Evolutionary conservation across 1,284 basidiomycete genomes (phyloP).

Genomic region (Trichosporon sp.): DNA sequence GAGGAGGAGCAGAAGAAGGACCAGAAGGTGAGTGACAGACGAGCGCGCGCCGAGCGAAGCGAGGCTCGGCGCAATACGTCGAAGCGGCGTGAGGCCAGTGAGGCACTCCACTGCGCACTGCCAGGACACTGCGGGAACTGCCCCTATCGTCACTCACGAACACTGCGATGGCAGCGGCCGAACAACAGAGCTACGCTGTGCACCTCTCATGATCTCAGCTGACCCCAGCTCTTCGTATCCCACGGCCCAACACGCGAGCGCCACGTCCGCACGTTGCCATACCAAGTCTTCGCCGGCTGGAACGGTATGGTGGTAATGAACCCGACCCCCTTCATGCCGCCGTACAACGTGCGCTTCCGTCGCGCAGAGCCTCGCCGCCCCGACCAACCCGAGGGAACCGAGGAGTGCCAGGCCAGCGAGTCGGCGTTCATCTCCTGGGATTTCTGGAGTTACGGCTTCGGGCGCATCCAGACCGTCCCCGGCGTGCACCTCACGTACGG

Average conservation of each 20-base stretch:
- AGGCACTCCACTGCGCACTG: too few relatives aligned
- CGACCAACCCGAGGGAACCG: constrained; percentile 13
- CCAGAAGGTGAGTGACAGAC: constrained; percentile 35
- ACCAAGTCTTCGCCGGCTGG: constrained; percentile 54
- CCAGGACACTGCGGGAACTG: too few relatives aligned
- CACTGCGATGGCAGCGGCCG: too few relatives aligned
- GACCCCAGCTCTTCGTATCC: constrained; percentile 37
- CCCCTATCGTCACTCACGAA: too few relatives aligned
- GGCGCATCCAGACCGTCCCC: constrained; percentile 42
- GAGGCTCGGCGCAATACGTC: too few relatives aligned
- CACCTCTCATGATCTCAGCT: background rate
- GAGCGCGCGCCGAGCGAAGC: background rate
- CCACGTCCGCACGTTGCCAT: constrained; percentile 40
- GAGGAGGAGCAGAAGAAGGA: constrained; percentile 41
- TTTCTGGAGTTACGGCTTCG: constrained; percentile 47
- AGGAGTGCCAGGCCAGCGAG: constrained; percentile 45
- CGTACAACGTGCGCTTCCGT: constrained; percentile 41
- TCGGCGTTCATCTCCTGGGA: constrained; percentile 45
- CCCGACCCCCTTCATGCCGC: constrained; percentile 40
- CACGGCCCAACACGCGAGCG: constrained; percentile 32
- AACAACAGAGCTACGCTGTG: too few relatives aligned
- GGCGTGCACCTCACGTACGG: constrained; percentile 44
- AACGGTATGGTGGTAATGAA: constrained; percentile 53
- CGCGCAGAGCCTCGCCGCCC: constrained; percentile 28
- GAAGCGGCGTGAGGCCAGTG: too few relatives aligned